Evolutionary conservation across 2,329 filamentous ascomycete genomes (phyloP).

Genomic region (Ophiostoma ips): DNA sequence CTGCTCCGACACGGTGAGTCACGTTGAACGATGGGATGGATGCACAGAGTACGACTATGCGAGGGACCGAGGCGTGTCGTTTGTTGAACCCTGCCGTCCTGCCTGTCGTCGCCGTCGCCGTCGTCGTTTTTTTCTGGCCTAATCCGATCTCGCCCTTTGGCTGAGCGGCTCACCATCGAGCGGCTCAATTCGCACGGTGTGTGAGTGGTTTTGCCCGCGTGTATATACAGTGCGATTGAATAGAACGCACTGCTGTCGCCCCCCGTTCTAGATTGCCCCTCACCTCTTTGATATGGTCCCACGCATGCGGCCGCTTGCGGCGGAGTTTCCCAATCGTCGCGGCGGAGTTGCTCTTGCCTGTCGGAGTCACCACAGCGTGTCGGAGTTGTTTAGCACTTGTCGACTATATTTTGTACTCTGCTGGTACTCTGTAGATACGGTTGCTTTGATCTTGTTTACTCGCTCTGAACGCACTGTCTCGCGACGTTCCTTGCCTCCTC

Average conservation of each 20-base stretch:
- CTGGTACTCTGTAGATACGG: too few relatives aligned
- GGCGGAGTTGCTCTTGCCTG: background rate
- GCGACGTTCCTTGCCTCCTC: too few relatives aligned
- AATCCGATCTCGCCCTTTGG: background rate
- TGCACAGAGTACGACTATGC: background rate
- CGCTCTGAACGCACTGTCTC: too few relatives aligned
- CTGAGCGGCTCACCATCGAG: background rate
- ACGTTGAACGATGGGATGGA: background rate
- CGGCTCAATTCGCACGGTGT: conserved; percentile 3
- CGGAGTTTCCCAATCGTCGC: background rate
- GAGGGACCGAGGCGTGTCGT: too few relatives aligned
- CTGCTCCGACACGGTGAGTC: conserved; percentile 1
- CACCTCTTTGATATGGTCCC: background rate
- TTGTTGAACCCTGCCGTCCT: too few relatives aligned
- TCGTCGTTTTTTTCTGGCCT: background rate
- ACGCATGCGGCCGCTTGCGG: too few relatives aligned
- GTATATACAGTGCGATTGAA: background rate
- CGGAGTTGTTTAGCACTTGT: background rate
- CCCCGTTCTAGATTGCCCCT: background rate
- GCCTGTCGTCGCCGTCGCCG: background rate
- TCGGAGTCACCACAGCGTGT: background rate
- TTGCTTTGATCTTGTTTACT: too few relatives aligned
- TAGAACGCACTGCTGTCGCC: background rate
- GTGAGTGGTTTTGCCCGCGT: too few relatives aligned
- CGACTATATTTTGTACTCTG: too few relatives aligned